phyloP scores from a whole-genome alignment of 805 yeast species.

The Ogataea ganodermae region DNA sequence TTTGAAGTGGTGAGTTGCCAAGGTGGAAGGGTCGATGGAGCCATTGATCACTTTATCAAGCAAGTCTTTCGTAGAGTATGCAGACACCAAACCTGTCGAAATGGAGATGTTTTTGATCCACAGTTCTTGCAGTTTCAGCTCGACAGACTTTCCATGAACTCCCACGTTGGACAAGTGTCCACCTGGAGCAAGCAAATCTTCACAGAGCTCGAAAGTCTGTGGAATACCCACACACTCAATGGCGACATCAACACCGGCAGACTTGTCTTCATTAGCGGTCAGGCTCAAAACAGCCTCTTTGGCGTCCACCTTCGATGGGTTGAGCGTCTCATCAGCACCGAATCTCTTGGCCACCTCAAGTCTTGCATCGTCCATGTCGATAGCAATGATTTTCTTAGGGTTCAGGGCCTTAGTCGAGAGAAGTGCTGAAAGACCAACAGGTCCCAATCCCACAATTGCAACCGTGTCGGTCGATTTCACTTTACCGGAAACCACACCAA shows the following conservation, averaged over 20 bases:
- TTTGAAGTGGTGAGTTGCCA: conserved; percentile 61
- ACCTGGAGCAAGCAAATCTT: conserved; percentile 55
- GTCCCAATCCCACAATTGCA: conserved; percentile 68
- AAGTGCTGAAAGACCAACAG: conserved; percentile 66
- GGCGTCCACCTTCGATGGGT: conserved; percentile 49
- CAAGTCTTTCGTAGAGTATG: conserved; percentile 43
- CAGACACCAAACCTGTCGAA: conserved; percentile 52
- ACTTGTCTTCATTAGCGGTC: conserved; percentile 30
- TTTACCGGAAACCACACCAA: conserved; percentile 60
- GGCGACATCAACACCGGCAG: conserved; percentile 62
- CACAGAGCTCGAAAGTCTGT: conserved; percentile 59
- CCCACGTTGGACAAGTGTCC: conserved; percentile 70
- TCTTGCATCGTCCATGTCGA: conserved; percentile 61
- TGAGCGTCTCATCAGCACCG: conserved; percentile 61
- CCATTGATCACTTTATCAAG: conserved; percentile 37
- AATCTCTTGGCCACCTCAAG: conserved; percentile 56
- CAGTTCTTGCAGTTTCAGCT: conserved; percentile 43
- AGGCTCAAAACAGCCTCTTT: conserved; percentile 39
- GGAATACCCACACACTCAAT: conserved; percentile 69
- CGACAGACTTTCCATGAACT: conserved; percentile 47
- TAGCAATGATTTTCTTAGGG: conserved; percentile 56
- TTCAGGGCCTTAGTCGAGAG: conserved; percentile 54
- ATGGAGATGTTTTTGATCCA: conserved; percentile 48
- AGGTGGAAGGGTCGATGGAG: conserved; percentile 49
- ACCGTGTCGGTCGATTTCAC: conserved; percentile 57